These are phyloP conservation scores for Fusarium sp. DNA, from an alignment of 2,329 filamentous ascomycete genomes.

Conservation along the genomic window DNA sequence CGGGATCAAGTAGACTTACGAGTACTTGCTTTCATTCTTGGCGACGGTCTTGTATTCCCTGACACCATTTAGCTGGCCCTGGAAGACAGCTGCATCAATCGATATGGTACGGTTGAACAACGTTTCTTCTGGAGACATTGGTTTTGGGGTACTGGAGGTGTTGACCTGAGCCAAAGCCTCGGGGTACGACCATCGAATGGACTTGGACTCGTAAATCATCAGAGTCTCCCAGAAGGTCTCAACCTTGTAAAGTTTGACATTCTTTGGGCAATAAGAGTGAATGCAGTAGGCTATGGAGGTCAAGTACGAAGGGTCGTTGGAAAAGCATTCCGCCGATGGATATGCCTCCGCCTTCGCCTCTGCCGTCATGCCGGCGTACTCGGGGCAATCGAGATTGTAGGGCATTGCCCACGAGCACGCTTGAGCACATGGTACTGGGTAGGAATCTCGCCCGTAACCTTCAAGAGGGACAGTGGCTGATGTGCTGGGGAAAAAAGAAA, in stretches of 20 bases:
- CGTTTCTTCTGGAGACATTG: background rate
- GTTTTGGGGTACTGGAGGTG: background rate
- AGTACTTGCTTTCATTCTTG: constrained; percentile 30
- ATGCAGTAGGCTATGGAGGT: constrained; percentile 41
- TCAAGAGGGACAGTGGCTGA: constrained; percentile 20
- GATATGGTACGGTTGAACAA: constrained; percentile 32
- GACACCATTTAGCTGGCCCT: constrained; percentile 23
- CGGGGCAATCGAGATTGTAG: constrained; percentile 32
- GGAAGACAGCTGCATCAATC: constrained; percentile 1
- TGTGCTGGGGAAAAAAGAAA: background rate
- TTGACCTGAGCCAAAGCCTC: constrained; percentile 30
- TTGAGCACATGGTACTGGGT: constrained; percentile 12
- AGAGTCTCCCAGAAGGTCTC: constrained; percentile 31
- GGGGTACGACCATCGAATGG: constrained; percentile 17
- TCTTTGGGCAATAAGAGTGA: background rate
- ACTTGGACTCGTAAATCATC: constrained; percentile 20
- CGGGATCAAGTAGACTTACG: constrained; percentile 6
- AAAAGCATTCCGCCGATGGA: constrained; percentile 30
- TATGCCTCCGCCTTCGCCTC: constrained; percentile 24
- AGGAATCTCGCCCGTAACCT: constrained; percentile 32
- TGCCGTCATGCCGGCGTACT: constrained; percentile 30
- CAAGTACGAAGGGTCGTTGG: constrained; percentile 24
- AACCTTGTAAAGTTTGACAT: constrained; percentile 8
- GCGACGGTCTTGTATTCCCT: background rate
- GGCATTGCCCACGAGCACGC: constrained; percentile 34